These are phyloP conservation scores for Fusarium marasasianum DNA, from an alignment of 2,329 filamentous ascomycete genomes.

Conservation along the genomic window DNA sequence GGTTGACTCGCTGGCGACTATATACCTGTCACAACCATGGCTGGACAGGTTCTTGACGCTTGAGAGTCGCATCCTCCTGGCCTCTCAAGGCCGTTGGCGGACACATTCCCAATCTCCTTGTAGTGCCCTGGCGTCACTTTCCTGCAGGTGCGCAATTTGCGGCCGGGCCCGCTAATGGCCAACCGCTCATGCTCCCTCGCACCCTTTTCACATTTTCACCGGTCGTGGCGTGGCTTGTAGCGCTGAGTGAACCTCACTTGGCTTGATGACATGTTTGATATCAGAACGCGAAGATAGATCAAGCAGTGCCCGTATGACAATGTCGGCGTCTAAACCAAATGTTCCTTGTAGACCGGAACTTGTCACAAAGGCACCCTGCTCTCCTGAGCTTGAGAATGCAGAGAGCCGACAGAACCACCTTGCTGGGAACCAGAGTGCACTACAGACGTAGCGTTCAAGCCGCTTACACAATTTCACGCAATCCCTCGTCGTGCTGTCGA, in stretches of 20 bases:
- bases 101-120: conserved; percentile 26
- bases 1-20: conserved; percentile 18
- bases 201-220: conserved; percentile 12
- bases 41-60: conserved; percentile 1
- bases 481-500: conserved; percentile 27
- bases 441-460: conserved; percentile 28
- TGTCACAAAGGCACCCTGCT: conserved; percentile 3
- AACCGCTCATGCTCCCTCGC: conserved; percentile 15
- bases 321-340: background rate
- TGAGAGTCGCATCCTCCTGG: conserved; percentile 2
- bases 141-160: conserved; percentile 37
- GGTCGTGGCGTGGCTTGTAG: conserved; percentile 25
- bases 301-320: background rate
- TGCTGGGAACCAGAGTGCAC: conserved; percentile 29
- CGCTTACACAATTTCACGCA: conserved; percentile 38
- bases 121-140: conserved; percentile 23
- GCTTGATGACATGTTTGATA: conserved; percentile 6
- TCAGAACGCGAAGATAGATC: background rate
- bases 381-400: conserved; percentile 18
- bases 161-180: conserved; percentile 27
- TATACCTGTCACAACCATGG: conserved; percentile 6
- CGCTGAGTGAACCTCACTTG: conserved; percentile 19
- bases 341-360: background rate
- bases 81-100: conserved; percentile 12
- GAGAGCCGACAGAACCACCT: conserved; percentile 28